Conservation (phyloP, 805 yeast genomes). For the Pichia heedii region DNA sequence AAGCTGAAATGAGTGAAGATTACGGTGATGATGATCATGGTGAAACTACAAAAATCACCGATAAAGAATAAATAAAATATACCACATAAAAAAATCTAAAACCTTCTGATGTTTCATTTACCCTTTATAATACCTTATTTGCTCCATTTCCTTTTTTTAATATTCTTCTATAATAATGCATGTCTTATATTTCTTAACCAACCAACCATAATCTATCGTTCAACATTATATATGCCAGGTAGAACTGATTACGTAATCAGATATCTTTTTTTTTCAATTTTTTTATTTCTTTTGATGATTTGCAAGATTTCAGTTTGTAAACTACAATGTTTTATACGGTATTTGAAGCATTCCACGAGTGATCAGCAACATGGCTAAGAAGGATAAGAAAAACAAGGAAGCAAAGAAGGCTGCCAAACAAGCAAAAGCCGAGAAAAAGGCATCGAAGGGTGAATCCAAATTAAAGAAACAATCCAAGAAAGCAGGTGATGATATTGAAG, state of each 20-base stretch:
- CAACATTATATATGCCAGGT: no score
- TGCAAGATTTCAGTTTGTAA: not conserved
- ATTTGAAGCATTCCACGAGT: no score
- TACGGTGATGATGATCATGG: conserved; percentile 31
- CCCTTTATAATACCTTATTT: not conserved
- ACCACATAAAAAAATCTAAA: no score
- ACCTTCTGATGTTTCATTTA: no score
- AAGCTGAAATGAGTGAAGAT: conserved; percentile 37
- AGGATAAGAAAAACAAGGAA: conserved; percentile 76
- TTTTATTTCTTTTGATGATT: not conserved
- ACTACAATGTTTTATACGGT: not conserved
- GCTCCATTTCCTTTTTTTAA: not conserved
- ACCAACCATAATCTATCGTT: no score
- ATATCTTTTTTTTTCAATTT: no score
- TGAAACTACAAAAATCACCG: conserved; percentile 9
- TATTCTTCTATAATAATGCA: no score
- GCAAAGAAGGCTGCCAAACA: conserved; percentile 86
- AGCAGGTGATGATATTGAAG: conserved; percentile 74
- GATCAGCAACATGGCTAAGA: conserved; percentile 83
- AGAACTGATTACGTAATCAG: no score
- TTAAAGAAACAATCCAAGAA: conserved; percentile 61
- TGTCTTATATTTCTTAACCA: no score
- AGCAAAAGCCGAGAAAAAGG: conserved; percentile 69
- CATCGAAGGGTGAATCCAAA: conserved; percentile 64
- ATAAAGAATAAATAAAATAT: not conserved